Base-by-base conservation (phyloP, 306 rosid genomes). In the Benincasa hispida region DNA sequence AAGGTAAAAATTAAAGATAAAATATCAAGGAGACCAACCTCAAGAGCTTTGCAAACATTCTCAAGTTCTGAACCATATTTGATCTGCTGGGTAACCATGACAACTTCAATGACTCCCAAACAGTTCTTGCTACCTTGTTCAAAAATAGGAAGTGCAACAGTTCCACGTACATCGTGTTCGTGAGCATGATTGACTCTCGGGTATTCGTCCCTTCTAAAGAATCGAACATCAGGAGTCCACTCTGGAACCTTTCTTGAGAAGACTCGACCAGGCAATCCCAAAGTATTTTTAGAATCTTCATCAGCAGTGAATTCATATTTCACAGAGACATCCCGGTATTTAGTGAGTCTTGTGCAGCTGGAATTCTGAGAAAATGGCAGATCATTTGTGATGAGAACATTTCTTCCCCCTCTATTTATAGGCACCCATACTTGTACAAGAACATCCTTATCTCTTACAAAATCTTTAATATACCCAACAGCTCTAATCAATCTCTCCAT, bases 161-260 rank as follows among this genome's bases (percentile, higher is more conserved):
- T 83, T 80, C 98, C 99, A 15, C 97, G 58, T 5, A 95, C 88
- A 83, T 89, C 95, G 63, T 75, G 65, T 83, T 70, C 79, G 37
- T 89, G 91, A 82, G 99, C 99, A 79, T 89, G 82, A 80, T 39
- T 76, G 80, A 95, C 85, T 81, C 99, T 83, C 0, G 88, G 96
- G 55, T 92, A 95, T 84, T 95, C 99, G 1, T 90, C 87, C n/a
- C 80, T 89, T 78, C 84, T 82, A 34, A 90, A 95, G 84, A 84
- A 87, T 59, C 88, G 84, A 75, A 90, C 99, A 79, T 95, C 99
- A 61, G 99, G 99, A 61, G 96, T 92, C 99, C 99, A 95, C 85
- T 95, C 99, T 35, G 98, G 98, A 83, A 90, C 89, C 91, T 81
- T 87, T 17, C 86, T 84, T 19, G 75, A 73, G 70, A 84, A 95